Evolutionary conservation across 2,329 filamentous ascomycete species (phyloP).

Genomic region (Colletotrichum chlorophyti): DNA sequence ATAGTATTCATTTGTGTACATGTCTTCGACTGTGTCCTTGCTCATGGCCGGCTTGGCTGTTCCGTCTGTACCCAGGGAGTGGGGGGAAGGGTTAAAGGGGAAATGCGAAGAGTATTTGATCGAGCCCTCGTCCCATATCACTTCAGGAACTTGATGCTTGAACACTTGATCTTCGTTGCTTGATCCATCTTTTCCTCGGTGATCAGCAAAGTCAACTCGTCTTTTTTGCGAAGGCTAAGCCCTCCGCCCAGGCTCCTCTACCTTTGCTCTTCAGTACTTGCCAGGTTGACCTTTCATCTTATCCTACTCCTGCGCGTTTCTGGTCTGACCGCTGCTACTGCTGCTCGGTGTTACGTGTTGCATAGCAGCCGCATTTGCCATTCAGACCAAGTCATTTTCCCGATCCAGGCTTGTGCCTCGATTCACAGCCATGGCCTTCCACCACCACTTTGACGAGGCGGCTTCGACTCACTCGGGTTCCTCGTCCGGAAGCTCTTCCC

Average conservation of each 20-base stretch:
- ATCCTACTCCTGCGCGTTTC: background rate
- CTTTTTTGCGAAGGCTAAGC: too few species aligned
- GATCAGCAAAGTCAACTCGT: slow-evolving; percentile 9
- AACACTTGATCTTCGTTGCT: background rate
- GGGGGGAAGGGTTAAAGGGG: too few species aligned
- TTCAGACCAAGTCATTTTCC: background rate
- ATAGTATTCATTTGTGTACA: too few species aligned
- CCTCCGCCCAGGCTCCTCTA: background rate
- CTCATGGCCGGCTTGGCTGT: slow-evolving; percentile 10
- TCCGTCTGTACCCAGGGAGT: background rate
- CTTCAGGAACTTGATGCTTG: background rate
- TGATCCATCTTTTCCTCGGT: slow-evolving; percentile 23
- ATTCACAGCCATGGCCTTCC: slow-evolving; percentile 17
- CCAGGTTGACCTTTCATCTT: background rate
- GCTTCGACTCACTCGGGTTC: slow-evolving; percentile 18
- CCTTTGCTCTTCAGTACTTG: background rate
- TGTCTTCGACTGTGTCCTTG: too few species aligned
- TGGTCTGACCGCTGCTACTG: background rate
- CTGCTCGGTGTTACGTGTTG: background rate
- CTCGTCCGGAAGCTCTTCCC: slow-evolving; percentile 19
- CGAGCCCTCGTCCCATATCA: too few species aligned
- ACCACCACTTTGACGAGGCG: slow-evolving; percentile 10
- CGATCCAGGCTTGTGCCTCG: too few species aligned
- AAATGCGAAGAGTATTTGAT: slow-evolving; percentile 21
- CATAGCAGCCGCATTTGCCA: too few species aligned